Evolutionary conservation across 352 stramenopile species (phyloP).

Genomic region (Achlya hypogyna): DNA sequence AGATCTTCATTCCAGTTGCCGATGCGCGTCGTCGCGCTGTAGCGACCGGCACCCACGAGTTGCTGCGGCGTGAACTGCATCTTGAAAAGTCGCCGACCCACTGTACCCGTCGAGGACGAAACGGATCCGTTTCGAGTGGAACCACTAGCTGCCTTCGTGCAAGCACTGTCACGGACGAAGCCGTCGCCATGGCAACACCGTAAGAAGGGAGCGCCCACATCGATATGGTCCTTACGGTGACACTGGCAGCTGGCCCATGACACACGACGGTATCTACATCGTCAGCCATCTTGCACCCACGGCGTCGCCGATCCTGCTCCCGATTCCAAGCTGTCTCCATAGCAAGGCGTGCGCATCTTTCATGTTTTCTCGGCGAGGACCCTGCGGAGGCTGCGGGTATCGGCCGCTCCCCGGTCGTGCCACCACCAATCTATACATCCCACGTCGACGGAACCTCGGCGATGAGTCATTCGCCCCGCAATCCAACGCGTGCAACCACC

Average conservation of each 20-base stretch:
- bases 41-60: conserved; percentile 72
- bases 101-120: no score
- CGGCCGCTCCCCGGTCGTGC: neutral
- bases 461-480: neutral
- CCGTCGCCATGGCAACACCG: no score
- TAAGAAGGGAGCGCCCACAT: no score
- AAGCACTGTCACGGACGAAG: no score
- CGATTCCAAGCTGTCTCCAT: no score
- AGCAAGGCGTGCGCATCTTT: no score
- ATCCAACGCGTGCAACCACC: neutral
- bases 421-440: neutral
- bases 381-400: no score
- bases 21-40: conserved; percentile 69
- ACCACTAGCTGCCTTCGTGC: no score
- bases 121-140: no score
- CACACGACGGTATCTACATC: neutral
- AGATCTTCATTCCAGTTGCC: conserved; percentile 88
- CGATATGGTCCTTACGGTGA: neutral
- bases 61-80: conserved; percentile 90
- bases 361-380: no score
- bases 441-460: neutral
- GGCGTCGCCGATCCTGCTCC: neutral
- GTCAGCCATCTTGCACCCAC: neutral
- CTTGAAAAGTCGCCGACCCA: neutral
- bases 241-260: no score